Evolutionary conservation across 148 eudicot genomes (phyloP), one percentile per base, ranked within the genome.

Genomic region (Rhododendron henanense): DNA sequence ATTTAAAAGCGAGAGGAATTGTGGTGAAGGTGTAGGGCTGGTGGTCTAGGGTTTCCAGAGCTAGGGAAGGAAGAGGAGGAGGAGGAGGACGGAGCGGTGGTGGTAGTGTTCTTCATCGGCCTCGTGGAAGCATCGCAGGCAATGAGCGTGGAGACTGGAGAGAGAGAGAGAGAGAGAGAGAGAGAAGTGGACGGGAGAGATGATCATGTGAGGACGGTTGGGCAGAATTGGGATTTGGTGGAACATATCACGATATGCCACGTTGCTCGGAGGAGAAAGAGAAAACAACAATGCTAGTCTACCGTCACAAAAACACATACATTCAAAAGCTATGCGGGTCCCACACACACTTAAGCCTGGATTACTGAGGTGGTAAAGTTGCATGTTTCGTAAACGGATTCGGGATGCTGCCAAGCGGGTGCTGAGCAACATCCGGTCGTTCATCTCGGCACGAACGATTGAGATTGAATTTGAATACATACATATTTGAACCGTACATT

Each of bases 31-130:
- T 19, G 19, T 1, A 59, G 51, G 45, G 78, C 2, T 1, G 35
- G 13, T 73, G 11, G 59, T 59, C 78, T 88, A 88, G 87, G 87
- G 89, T 77, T 85, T 88, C 37, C 87, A 81, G 89, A 79, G 82
- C 15, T 77, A 55, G 61, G 61, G 21, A 4, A 51, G 55, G 18
- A 53, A 48, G 79, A 83, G 7, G 48, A 82, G 1, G 21, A 41
- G 8, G 59, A 63, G 23, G 69, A 63, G 6, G 33, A 25, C 35
- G 75, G 75, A 69, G 37, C 8, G 31, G 18, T 16, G 61, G 5
- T 67, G 15, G 18, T 23, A 13, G 18, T 55, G 61, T 16, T 69
- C 6, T 31, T 87, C 82, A 44, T 41, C 78, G 84, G 25, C 65
- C 65, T 84, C 47, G 67, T 69, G 85, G 85, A 84, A 71, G 48